Evolutionary conservation across 140 eudicot genomes (phyloP), one percentile per base, ranked within the genome.

Genomic region (Anethum foeniculum): DNA sequence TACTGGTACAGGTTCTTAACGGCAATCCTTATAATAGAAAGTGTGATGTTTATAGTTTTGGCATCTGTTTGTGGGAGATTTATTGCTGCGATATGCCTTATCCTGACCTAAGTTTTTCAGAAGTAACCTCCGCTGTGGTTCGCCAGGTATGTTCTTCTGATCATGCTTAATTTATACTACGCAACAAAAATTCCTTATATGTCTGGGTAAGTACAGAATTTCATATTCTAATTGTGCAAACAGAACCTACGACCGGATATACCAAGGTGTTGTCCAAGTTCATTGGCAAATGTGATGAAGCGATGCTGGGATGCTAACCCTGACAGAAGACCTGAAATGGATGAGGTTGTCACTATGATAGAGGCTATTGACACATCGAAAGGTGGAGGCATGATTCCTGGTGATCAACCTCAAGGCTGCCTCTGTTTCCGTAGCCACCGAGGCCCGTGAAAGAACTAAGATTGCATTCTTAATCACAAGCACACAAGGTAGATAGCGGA

Each of bases 231-330:
- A 4, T 71, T 25, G 28, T 27, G 28, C 32, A 27, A 23, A 44
- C 83, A 81, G 83, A 81, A 81, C 23, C 49, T 81, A 23, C 47
- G 83, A 62, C 83, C 83, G 14, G 73, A 81, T 27, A 81, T 81
- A 56, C 83, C 83, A 7, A 36, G 79, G 28, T 72, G 83, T 58
- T 81, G 84, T 71, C 84, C 84, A 28, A 73, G 80, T 46, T 81
- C 84, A 7, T 34, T 81, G 43, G 84, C 79, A 15, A 81, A 51
- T 75, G 80, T 75, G 48, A 73, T 81, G 84, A 81, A 81, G 79
- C 80, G 84, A 75, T 81, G 84, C 48, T 81, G 84, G 84, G 80
- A 73, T n/a, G 80, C 80, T n/a, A 67, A 75, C 76, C 84, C 84
- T 11, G 75, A 73, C 60, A 56, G 36, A 15, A 73, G 80, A 73